Evolutionary conservation across 441 rosid genomes (phyloP).

Genomic region (Eruca vesicaria): DNA sequence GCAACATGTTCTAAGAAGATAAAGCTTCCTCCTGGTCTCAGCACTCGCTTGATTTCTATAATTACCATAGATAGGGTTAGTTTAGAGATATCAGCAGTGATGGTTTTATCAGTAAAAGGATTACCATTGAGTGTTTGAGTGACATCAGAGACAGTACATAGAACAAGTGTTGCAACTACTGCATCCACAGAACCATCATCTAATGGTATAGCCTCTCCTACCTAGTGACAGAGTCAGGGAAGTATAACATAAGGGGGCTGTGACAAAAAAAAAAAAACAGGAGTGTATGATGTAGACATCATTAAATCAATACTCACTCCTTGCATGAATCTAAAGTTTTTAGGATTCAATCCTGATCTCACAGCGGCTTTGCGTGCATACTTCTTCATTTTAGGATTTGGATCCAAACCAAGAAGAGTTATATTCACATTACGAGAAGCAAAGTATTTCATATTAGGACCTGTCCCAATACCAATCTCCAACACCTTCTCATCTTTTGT

Average conservation of each 20-base stretch:
- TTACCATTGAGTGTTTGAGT: slow-evolving; percentile 63
- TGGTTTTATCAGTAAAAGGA: neutral
- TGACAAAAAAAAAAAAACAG: too few relatives aligned
- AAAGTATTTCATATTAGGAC: slow-evolving; percentile 77
- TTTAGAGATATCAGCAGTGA: neutral
- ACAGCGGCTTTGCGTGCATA: slow-evolving; percentile 58
- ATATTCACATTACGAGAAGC: slow-evolving; percentile 39
- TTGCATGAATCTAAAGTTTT: slow-evolving; percentile 56
- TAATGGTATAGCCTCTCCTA: slow-evolving; percentile 83
- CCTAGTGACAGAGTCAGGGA: slow-evolving; percentile 40
- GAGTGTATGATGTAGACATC: neutral
- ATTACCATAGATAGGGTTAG: neutral
- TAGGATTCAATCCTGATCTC: slow-evolving; percentile 58
- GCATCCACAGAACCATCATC: slow-evolving; percentile 73
- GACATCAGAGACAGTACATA: slow-evolving; percentile 77
- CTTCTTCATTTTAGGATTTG: slow-evolving; percentile 63
- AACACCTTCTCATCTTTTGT: slow-evolving; percentile 56
- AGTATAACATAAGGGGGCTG: neutral
- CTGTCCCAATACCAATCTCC: slow-evolving; percentile 86
- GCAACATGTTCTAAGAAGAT: slow-evolving; percentile 86
- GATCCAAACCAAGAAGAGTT: slow-evolving; percentile 71
- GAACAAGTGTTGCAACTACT: slow-evolving; percentile 80
- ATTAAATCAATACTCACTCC: slow-evolving; percentile 39
- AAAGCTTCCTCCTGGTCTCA: slow-evolving; percentile 72
- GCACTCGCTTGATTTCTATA: slow-evolving; percentile 73